Evolutionary conservation across 2,329 filamentous ascomycete species (phyloP).

Genomic region (Sclerotinia spermophila): DNA sequence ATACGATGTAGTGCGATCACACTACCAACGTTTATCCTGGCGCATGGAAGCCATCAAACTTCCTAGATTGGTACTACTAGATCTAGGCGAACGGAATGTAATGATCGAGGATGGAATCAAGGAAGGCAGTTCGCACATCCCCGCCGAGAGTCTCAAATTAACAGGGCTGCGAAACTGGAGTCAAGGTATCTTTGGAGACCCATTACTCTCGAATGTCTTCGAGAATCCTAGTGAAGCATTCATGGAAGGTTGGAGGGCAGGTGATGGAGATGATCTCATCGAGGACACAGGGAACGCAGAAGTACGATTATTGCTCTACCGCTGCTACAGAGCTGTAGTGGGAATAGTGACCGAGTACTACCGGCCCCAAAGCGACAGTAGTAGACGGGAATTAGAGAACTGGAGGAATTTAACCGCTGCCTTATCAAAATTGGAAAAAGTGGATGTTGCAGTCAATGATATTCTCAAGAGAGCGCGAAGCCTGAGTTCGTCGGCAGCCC

Average conservation of each 20-base stretch:
- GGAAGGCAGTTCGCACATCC: constrained; percentile 11
- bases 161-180: constrained; percentile 57
- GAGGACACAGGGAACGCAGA: constrained; percentile 44
- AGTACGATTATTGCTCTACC: constrained; percentile 53
- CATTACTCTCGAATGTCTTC: constrained; percentile 51
- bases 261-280: constrained; percentile 37
- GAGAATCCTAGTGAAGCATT: constrained; percentile 45
- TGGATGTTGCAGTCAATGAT: constrained; percentile 25
- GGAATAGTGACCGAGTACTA: constrained; percentile 55
- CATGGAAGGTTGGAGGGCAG: constrained; percentile 43
- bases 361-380: constrained; percentile 47
- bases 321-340: constrained; percentile 53
- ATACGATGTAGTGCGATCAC: constrained; percentile 52
- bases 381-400: constrained; percentile 50
- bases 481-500: constrained; percentile 18
- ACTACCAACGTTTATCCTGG: constrained; percentile 48
- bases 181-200: constrained; percentile 57
- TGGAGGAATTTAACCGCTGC: constrained; percentile 49
- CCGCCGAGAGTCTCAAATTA: constrained; percentile 34
- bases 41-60: constrained; percentile 50
- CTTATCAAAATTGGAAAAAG: constrained; percentile 45
- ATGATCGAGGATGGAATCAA: constrained; percentile 40
- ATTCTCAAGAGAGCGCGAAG: constrained; percentile 29
- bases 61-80: constrained; percentile 52
- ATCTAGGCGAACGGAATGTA: constrained; percentile 49